A percentile compares a stretch with the other conserved stretches of the same genome.
Evolutionary conservation across 164 flowering plant genomes (phyloP).

Genomic region (Magnolia kwangsiensis): DNA sequence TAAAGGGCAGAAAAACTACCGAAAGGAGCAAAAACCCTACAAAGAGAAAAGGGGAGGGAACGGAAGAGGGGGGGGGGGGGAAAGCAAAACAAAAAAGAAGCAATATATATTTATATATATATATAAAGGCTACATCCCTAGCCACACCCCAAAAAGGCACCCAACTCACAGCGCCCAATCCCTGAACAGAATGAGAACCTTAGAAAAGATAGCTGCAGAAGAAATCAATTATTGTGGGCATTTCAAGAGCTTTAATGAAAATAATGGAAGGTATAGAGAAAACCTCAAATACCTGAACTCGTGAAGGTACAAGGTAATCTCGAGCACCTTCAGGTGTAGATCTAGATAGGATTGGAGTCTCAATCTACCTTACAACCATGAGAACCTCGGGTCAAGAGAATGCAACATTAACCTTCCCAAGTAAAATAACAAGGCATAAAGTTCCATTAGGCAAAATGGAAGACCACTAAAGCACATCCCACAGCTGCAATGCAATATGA

Average conservation of each 20-base stretch:
- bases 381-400: slow-evolving; percentile 32
- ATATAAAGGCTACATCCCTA: too few relatives aligned
- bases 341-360: slow-evolving; percentile 89
- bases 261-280: slow-evolving; percentile 1
- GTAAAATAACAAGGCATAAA: not conserved
- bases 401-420: not conserved
- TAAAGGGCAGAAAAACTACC: too few relatives aligned
- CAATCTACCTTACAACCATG: slow-evolving; percentile 81
- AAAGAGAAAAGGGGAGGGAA: too few relatives aligned
- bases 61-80: too few relatives aligned
- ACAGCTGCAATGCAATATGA: not conserved
- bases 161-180: too few relatives aligned
- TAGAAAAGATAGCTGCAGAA: not conserved
- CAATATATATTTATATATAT: too few relatives aligned
- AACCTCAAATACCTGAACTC: slow-evolving; percentile 69
- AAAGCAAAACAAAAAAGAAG: not conserved
- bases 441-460: not conserved
- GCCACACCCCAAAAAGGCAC: too few relatives aligned
- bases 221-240: not conserved
- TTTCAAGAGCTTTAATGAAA: slow-evolving; percentile 3
- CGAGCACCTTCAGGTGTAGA: slow-evolving; percentile 99
- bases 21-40: too few relatives aligned
- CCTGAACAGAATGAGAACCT: too few relatives aligned
- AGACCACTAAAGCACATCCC: not conserved
- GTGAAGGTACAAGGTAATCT: slow-evolving; percentile 93